Base-by-base conservation (phyloP, 2,329 filamentous ascomycete species). In the Fusarium longipes region DNA sequence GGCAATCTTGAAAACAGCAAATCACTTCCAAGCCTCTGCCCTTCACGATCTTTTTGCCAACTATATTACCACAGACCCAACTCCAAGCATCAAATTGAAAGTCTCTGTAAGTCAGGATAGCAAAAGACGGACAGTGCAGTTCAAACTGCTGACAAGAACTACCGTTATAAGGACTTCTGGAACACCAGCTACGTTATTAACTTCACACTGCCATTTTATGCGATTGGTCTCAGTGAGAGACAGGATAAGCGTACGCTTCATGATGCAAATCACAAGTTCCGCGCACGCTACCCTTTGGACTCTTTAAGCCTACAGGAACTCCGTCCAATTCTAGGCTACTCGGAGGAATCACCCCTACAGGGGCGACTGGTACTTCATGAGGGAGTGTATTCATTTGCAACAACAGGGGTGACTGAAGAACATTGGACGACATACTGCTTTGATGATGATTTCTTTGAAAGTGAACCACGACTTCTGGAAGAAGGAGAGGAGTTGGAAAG, bases 21-120 rank as follows among this genome's bases (percentile, higher is more conserved):
- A 63, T 4, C 5, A 27, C 0, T 65, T 56, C 0, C 65, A 69
- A 8, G 54, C 33, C 0, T 3, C 38, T 4, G 64, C 49, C 2
- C 47, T 54, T 10, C 42, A 56, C 5, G 55, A 60, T 1, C 45
- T 71, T 9, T 27, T 71, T 12, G 35, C 32, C 1, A 52, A 45
- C 11, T 70, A 71, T 6, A 43, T 71, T 3, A 63, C 36, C 7
- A 32, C 15, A 5, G 39, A 15, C 4, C 68, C 64, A 4, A 18
- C 2, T 5, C 48, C 67, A 2, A 43, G 30, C 2, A 59, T 70
- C 8, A 11, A 27, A 55, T 3, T 36, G n/a, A 12, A 24, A 40
- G 4, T 57, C 33, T 10, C 55, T 4, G 42, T 52, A 8, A 63
- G 49, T 18, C 17, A 53, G 0, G 27, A 57, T 24, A 48, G 15